phyloP scores from a whole-genome alignment of 1,284 basidiomycete species.

The Apiotrichum akiyoshidainum region DNA sequence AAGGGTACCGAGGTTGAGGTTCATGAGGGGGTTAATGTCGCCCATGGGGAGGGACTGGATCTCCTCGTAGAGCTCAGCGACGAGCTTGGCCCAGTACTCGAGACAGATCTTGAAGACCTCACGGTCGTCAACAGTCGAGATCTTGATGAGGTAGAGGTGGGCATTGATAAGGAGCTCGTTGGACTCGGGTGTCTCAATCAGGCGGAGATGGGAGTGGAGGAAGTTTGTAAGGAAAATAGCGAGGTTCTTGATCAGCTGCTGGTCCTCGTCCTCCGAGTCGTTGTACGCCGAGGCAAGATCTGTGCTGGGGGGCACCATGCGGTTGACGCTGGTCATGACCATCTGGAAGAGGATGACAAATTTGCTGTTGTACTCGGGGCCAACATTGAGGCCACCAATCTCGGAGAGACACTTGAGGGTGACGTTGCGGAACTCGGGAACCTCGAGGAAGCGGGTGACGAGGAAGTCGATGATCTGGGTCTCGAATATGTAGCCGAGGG shows the following conservation, averaged over 20 bases:
- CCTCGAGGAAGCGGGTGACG: slow-evolving; percentile 93
- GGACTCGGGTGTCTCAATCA: slow-evolving; percentile 87
- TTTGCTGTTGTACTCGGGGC: slow-evolving; percentile 97
- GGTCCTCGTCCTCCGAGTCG: slow-evolving; percentile 85
- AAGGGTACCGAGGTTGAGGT: slow-evolving; percentile 70
- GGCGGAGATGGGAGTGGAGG: slow-evolving; percentile 83
- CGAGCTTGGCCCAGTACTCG: slow-evolving; percentile 99
- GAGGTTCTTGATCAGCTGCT: slow-evolving; percentile 96
- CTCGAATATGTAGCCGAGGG: slow-evolving; percentile 98
- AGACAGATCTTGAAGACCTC: slow-evolving; percentile 99
- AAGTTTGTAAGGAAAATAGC: slow-evolving; percentile 97
- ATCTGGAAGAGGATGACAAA: slow-evolving; percentile 97
- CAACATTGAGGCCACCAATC: slow-evolving; percentile 88
- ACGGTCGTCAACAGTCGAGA: slow-evolving; percentile 95
- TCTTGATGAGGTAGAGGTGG: slow-evolving; percentile 97
- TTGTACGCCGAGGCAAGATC: slow-evolving; percentile 77
- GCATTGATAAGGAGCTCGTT: slow-evolving; percentile 93
- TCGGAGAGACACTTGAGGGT: slow-evolving; percentile 98
- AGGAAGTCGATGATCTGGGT: slow-evolving; percentile 95
- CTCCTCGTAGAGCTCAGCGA: slow-evolving; percentile 97
- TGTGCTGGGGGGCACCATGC: slow-evolving; percentile 95
- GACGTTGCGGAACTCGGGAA: slow-evolving; percentile 94
- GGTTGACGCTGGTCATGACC: slow-evolving; percentile 95
- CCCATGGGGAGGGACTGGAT: slow-evolving; percentile 72
- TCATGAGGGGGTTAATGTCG: slow-evolving; percentile 90